Conservation (phyloP, 2,329 filamentous ascomycete species). For the Cordyceps fumosorosea region DNA sequence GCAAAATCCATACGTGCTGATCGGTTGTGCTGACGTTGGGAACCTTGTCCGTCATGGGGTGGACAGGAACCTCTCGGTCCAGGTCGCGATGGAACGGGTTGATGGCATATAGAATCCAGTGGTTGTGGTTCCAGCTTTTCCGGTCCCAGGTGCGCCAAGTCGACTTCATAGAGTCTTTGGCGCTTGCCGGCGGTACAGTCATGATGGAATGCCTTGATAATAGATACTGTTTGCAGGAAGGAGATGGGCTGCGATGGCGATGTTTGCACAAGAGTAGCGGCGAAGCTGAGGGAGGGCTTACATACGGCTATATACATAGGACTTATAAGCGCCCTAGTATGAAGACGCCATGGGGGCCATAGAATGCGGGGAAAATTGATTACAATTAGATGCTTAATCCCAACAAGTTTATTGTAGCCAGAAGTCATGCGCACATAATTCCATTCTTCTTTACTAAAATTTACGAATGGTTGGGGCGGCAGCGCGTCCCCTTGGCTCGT, state of each 20-base stretch:
- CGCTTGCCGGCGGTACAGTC: not conserved
- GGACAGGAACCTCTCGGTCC: conserved; percentile 27
- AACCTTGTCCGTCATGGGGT: conserved; percentile 31
- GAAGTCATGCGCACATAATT: not conserved
- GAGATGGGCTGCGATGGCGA: not conserved
- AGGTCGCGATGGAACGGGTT: conserved; percentile 22
- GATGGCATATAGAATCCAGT: conserved; percentile 25
- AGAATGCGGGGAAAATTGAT: not conserved
- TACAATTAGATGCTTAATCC: not conserved
- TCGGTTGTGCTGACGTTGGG: conserved; percentile 28
- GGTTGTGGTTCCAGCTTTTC: conserved; percentile 22
- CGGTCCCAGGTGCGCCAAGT: conserved; percentile 25
- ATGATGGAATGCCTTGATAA: not conserved
- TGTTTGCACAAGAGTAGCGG: no score
- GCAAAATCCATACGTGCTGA: conserved; percentile 30
- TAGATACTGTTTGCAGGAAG: not conserved
- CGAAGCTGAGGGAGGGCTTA: not conserved
- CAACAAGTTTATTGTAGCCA: not conserved
- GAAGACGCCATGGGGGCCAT: not conserved
- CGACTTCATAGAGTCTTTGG: conserved; percentile 30
- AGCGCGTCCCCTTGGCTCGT: conserved; percentile 3
- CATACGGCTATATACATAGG: not conserved
- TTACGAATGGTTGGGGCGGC: conserved; percentile 1
- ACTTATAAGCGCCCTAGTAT: not conserved
- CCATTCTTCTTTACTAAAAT: not conserved